Percentiles rank a stretch among this genome's conserved stretches.
phyloP scores from a whole-genome alignment of 2,329 filamentous ascomycete species.

The Paraphaeosphaeria minitans region DNA sequence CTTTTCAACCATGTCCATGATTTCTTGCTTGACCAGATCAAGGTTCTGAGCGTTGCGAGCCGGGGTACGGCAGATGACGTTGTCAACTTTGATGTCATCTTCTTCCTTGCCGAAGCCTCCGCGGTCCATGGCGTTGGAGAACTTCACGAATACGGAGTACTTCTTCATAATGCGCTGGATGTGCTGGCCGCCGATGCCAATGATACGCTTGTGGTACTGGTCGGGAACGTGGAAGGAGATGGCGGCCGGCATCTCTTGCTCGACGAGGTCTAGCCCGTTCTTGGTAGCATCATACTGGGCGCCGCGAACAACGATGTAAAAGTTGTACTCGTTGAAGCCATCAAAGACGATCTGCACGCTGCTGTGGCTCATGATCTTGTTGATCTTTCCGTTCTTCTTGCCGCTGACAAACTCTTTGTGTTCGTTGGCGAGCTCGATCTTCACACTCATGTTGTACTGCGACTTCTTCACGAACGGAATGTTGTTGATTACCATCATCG shows the following conservation, averaged over 20 bases:
- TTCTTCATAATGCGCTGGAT: constrained; percentile 99
- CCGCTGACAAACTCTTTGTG: constrained; percentile 99
- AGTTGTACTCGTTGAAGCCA: constrained; percentile 99
- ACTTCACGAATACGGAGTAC: constrained; percentile 99
- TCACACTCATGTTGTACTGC: constrained; percentile 92
- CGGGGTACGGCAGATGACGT: constrained; percentile 96
- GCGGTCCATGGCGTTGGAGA: constrained; percentile 98
- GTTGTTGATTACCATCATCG: constrained; percentile 91
- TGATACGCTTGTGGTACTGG: constrained; percentile 99
- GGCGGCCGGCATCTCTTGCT: constrained; percentile 98
- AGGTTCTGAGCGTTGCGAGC: constrained; percentile 96
- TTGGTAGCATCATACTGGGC: constrained; percentile 93
- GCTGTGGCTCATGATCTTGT: constrained; percentile 99
- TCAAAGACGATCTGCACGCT: constrained; percentile 99
- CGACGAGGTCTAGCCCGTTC: constrained; percentile 87
- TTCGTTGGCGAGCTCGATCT: constrained; percentile 98
- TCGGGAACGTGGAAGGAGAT: constrained; percentile 99
- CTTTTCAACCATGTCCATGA: constrained; percentile 98
- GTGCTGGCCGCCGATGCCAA: constrained; percentile 96
- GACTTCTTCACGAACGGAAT: constrained; percentile 86
- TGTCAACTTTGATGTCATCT: constrained; percentile 97
- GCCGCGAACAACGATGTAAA: constrained; percentile 97
- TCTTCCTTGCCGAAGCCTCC: constrained; percentile 93
- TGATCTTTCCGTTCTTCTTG: constrained; percentile 99
- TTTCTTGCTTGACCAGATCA: constrained; percentile 97